A percentile compares a stretch with the other conserved stretches of the same genome.
Conservation (phyloP, 1,284 basidiomycete species). For the Boletus mariae region DNA sequence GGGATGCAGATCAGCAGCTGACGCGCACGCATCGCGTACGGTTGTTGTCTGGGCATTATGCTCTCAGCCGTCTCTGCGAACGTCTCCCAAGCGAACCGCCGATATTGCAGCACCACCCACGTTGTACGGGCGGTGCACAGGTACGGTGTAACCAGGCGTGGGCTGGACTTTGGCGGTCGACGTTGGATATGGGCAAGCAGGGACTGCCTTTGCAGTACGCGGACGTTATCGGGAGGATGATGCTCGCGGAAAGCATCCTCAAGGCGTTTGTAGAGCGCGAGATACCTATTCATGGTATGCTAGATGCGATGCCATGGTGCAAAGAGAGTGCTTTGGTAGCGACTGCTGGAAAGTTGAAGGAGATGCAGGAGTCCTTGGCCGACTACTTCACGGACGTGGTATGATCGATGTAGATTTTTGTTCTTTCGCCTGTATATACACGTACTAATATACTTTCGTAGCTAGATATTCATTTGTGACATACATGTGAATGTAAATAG, state of each 20-base stretch:
- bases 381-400: constrained; percentile 37
- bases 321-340: constrained; percentile 34
- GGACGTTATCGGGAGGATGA: constrained; percentile 39
- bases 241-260: constrained; percentile 40
- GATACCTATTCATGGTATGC: constrained; percentile 36
- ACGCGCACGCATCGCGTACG: constrained; percentile 41
- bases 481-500: not conserved
- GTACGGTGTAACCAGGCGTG: constrained; percentile 43
- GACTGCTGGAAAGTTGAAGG: constrained; percentile 35
- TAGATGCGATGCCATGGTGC: constrained; percentile 41
- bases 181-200: constrained; percentile 37
- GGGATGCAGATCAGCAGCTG: constrained; percentile 38
- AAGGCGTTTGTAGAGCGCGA: constrained; percentile 42
- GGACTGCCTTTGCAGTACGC: constrained; percentile 36
- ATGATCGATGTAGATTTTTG: constrained; percentile 10
- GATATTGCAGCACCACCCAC: constrained; percentile 35
- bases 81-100: constrained; percentile 38
- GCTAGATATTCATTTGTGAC: not conserved
- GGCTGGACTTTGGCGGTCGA: constrained; percentile 39
- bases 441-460: not conserved
- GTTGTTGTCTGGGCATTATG: constrained; percentile 41
- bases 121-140: constrained; percentile 37
- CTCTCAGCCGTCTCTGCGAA: constrained; percentile 42
- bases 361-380: constrained; percentile 37
- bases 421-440: constrained; percentile 1